Base-by-base conservation (phyloP, 2,329 filamentous ascomycete species). In the Didymella sp. region DNA sequence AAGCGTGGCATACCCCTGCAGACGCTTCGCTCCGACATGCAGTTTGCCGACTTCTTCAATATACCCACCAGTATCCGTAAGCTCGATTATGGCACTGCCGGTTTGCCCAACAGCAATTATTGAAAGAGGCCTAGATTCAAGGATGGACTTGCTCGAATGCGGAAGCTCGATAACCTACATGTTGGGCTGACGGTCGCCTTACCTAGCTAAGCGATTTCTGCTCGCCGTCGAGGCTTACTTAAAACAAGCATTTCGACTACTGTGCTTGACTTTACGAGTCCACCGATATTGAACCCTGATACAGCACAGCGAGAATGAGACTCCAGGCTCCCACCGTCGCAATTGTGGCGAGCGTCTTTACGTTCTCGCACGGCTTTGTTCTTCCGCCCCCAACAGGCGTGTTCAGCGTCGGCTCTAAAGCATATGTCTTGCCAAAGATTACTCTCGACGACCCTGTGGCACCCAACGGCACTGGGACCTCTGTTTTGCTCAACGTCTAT, bases 371-470 rank as follows among this genome's bases (percentile, higher is more conserved):
- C 17, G 19, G 49, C 19, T 45, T 52, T 42, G 46, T 37, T 38
- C 55, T 66, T 12, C 62, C 62, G n/a, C 56, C 61, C 9, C 61
- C 60, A 45, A 64, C 60, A 38, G 58, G 62, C 13, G 37, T 33
- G 2, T 66, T 63, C 40, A 37, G 47, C 43, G 60, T 61, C 21
- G 63, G 58, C n/a, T 50, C 50, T 5, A 59, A 57, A 35, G 42
- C 59, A 25, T 59, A 60, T 30, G 43, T 59, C 2, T 33, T 64
- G 2, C 41, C 52, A 11, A 56, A 66, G 28, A 56, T 48, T 6
- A 64, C 61, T 17, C 2, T 44, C 9, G 49, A 63, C 12, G 63
- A 66, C 37, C 52, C 60, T 6, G 43, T 63, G 6, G 57, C 59
- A 17, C 61, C 61, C 0, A 60, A 57, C 12, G 40, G 37, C 15